Percentiles rank a stretch among this genome's conserved stretches.
Conservation (phyloP, 2,329 filamentous ascomycete genomes). For the Fusarium pininemorale region DNA sequence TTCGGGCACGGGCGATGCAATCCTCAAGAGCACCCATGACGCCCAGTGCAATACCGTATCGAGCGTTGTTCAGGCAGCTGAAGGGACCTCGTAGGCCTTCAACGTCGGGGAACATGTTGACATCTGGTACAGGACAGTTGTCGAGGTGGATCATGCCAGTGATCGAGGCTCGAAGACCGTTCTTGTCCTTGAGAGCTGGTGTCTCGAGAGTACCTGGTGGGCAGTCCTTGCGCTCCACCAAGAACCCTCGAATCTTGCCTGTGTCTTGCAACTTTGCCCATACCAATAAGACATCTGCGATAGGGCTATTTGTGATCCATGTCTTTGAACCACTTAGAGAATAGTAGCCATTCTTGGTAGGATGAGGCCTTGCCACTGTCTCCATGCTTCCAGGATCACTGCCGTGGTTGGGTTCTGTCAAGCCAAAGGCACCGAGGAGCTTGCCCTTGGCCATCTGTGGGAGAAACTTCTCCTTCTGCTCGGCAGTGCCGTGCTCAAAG, state of each 20-base stretch:
- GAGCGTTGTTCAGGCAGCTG: slow-evolving; percentile 90
- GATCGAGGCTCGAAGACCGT: slow-evolving; percentile 88
- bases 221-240: slow-evolving; percentile 86
- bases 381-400: slow-evolving; percentile 94
- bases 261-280: slow-evolving; percentile 95
- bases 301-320: slow-evolving; percentile 95
- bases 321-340: slow-evolving; percentile 86
- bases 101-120: slow-evolving; percentile 92
- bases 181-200: slow-evolving; percentile 93
- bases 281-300: slow-evolving; percentile 83
- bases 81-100: slow-evolving; percentile 91
- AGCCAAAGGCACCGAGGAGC: slow-evolving; percentile 83
- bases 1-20: slow-evolving; percentile 80
- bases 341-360: slow-evolving; percentile 83
- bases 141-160: slow-evolving; percentile 99
- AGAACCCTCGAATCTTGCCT: slow-evolving; percentile 92
- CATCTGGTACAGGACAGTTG: slow-evolving; percentile 84
- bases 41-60: slow-evolving; percentile 93
- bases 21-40: slow-evolving; percentile 95
- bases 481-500: slow-evolving; percentile 83
- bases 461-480: slow-evolving; percentile 86
- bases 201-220: slow-evolving; percentile 91
- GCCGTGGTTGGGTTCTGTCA: slow-evolving; percentile 93
- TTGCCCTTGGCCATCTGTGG: slow-evolving; percentile 85
- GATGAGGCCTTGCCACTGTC: slow-evolving; percentile 83